Evolutionary conservation across 78 protist species (phyloP).

Genomic region (Tieghemostelium lacteum): DNA sequence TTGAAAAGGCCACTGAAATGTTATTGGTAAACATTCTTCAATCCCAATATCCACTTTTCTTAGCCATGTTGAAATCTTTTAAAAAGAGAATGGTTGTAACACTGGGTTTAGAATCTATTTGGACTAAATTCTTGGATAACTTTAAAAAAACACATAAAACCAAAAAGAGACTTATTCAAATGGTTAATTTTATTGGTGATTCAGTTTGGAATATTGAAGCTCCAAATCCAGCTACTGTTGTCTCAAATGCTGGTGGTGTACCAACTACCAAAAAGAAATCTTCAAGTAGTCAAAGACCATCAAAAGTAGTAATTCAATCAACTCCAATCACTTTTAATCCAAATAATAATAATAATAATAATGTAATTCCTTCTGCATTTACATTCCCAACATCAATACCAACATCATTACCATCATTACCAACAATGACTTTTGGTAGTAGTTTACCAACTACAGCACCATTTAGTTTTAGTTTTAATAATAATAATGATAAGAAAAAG

Average conservation of each 20-base stretch:
- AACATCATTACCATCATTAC: neutral
- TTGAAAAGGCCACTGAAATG: slow-evolving; percentile 47
- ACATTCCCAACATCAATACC: neutral
- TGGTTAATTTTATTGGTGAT: slow-evolving; percentile 70
- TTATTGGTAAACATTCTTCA: slow-evolving; percentile 71
- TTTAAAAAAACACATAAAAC: slow-evolving; percentile 68
- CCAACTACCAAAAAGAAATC: neutral
- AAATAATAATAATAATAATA: neutral
- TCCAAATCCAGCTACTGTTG: neutral
- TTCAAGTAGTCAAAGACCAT: neutral
- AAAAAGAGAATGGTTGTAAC: slow-evolving; percentile 57
- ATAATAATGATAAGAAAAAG: neutral
- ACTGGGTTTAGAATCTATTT: slow-evolving; percentile 9
- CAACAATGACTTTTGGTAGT: neutral
- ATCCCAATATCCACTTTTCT: slow-evolving; percentile 65
- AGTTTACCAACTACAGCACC: neutral
- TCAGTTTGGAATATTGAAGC: slow-evolving; percentile 67
- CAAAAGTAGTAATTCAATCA: neutral
- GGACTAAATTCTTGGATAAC: slow-evolving; percentile 44
- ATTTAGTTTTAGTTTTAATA: neutral
- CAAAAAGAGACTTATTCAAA: slow-evolving; percentile 79
- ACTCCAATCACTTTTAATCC: neutral
- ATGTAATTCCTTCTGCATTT: neutral
- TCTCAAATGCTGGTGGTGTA: neutral
- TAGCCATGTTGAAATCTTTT: slow-evolving; percentile 45